Evolutionary conservation across 1,284 basidiomycete genomes (phyloP), one percentile per base, ranked within the genome.

Genomic region (Vanrija pseudolonga): DNA sequence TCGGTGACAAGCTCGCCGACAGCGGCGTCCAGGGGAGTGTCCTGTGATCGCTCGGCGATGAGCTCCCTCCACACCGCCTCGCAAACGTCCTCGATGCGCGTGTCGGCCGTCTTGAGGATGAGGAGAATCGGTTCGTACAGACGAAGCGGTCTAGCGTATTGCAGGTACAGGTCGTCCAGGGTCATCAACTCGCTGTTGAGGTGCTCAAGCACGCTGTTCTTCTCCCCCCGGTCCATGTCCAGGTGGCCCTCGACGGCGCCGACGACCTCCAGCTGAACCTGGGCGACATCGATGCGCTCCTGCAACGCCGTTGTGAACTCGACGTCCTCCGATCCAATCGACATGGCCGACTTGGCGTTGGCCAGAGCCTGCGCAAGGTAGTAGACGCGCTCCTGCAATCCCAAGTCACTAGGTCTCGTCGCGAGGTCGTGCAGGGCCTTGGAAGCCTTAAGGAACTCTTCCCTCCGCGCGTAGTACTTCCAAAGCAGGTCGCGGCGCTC

Each of bases 391-490:
- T 82, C 79, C 55, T 86, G 82, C 42, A 97, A 79, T 5, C 83
- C 74, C 47, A 92, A 77, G 42, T 84, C 80, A 69, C 89, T 67
- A 3, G 82, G 81, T n/a, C 90, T 87, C 61, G 92, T 88, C 22
- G 96, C 95, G 47, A 98, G 79, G 22, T 84, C 81, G n/a, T 83
- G 83, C 46, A 98, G 83, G 3, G 96, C 87, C 69, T 89, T 85
- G 3, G 95, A 93, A 2, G 96, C 95, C 39, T 85, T 81, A 44
- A 91, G 73, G 50, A 88, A 88, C 61, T 90, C 86, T 0, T 89
- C 88, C 65, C 89, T 87, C 67, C 94, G 90, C 47, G 95, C 90
- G 69, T 97, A 96, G 76, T 89, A 95, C 69, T 97, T 91, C 95
- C 96, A 98, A 4, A 98, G 78, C 6, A 98, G 76, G 68, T 98